Base-by-base conservation (phyloP, 257 asterid species). In the Gynochthodes officinalis region DNA sequence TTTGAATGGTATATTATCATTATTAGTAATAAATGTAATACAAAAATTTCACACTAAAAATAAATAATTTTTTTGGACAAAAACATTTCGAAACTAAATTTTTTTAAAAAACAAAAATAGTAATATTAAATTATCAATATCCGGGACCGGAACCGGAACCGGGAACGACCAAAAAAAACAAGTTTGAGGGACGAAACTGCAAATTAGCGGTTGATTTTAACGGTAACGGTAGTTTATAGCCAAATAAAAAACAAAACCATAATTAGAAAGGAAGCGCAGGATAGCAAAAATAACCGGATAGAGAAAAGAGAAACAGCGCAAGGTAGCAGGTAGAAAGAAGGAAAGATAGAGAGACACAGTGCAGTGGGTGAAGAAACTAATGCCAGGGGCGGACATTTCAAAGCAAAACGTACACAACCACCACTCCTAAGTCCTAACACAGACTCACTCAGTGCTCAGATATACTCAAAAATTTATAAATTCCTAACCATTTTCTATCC, bases 321-420 rank as follows among this genome's bases (percentile, higher is more conserved):
- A 10, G 67, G 37, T 67, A 72, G 77, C 60, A 59, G 23, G 1
- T 32, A 5, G 64, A 43, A 46, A 30, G 44, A 13, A 63, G 30
- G 72, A 74, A 69, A 7, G 54, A 11, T 8, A 3, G 69, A 21
- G 52, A 23, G 68, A 18, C 27, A 2, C 7, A 30, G 37, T 18
- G 65, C 11, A 39, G 83, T 71, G 84, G 91, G 90, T 82, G 97
- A 73, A 84, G 88, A 86, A 83, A 86, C 75, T 75, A 85, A 84
- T 58, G 90, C 58, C 69, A 44, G 28, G 72, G 96, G 91, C 96
- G 97, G 88, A 88, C 53, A 75, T 79, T 79, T 64, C 96, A 64
- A 86, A 71, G 96, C 65, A 33, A 73, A 59, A 6, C 63, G 10
- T 39, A 28, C 39, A 23, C 32, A 57, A 25, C 5, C 32, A 4